Percentiles rank a stretch among this genome's conserved stretches.
Conservation (phyloP, 495 filamentous ascomycete genomes). For the Talaromyces liani region DNA sequence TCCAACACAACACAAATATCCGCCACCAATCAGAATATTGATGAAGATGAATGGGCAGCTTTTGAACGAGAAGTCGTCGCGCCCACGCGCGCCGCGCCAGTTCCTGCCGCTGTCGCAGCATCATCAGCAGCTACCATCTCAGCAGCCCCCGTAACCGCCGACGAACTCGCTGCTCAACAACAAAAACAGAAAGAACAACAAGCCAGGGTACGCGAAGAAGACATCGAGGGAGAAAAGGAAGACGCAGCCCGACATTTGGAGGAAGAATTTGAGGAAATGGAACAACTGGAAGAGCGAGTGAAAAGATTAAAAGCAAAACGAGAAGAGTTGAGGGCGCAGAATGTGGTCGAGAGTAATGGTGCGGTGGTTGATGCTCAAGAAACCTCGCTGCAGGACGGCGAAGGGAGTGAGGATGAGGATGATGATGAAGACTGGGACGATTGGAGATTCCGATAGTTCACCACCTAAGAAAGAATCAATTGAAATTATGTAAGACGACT, state of each 20-base stretch:
- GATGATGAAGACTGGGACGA: slow-evolving; percentile 61
- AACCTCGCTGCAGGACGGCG: slow-evolving; percentile 38
- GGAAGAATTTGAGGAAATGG: slow-evolving; percentile 94
- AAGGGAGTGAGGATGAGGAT: slow-evolving; percentile 52
- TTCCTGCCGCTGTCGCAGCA: slow-evolving; percentile 24
- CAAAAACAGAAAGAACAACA: slow-evolving; percentile 47
- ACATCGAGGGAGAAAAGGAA: slow-evolving; percentile 75
- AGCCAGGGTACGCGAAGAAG: slow-evolving; percentile 42
- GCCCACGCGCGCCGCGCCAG: slow-evolving; percentile 31
- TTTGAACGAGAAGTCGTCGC: slow-evolving; percentile 80
- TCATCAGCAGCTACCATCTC: slow-evolving; percentile 50
- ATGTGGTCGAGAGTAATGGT: slow-evolving; percentile 23
- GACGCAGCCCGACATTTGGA: slow-evolving; percentile 74
- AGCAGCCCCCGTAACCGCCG: slow-evolving; percentile 58
- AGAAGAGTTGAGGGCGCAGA: slow-evolving; percentile 47
- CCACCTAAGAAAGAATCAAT: neutral
- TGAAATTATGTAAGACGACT: neutral
- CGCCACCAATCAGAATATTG: slow-evolving; percentile 32
- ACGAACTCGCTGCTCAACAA: slow-evolving; percentile 63
- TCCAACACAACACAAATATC: slow-evolving; percentile 13
- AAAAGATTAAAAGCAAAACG: slow-evolving; percentile 64
- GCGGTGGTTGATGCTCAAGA: slow-evolving; percentile 25
- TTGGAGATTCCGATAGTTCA: slow-evolving; percentile 53
- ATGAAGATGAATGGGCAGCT: slow-evolving; percentile 85
- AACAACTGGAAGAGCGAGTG: slow-evolving; percentile 76